Evolutionary conservation across 805 yeast genomes (phyloP).

Genomic region (Candida sphagnicola): DNA sequence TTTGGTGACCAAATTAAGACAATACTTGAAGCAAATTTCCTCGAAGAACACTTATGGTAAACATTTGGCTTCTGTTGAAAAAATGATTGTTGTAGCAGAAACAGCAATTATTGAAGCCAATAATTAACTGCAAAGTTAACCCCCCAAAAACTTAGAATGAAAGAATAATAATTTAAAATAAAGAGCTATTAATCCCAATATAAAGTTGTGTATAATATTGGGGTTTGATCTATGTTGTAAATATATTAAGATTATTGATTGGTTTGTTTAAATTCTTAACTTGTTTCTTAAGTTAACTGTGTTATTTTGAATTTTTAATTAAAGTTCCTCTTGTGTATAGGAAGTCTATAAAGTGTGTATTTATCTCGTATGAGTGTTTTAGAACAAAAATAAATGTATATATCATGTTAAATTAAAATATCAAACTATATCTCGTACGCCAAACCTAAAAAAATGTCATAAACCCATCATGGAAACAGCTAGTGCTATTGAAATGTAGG

Average conservation of each 20-base stretch:
- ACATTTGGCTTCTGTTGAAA: slow-evolving; percentile 80
- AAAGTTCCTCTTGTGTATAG: slow-evolving; percentile 5
- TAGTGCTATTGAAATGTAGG: too few species aligned
- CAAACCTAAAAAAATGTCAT: too few species aligned
- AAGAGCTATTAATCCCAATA: not conserved
- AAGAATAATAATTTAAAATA: too few species aligned
- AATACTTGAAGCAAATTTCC: slow-evolving; percentile 71
- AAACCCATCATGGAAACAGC: too few species aligned
- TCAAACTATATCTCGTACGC: not conserved
- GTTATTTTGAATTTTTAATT: not conserved
- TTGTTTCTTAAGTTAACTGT: not conserved
- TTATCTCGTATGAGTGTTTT: slow-evolving; percentile 2
- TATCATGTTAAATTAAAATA: not conserved
- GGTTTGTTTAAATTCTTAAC: not conserved
- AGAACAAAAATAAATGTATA: slow-evolving; percentile 4
- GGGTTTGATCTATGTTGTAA: not conserved
- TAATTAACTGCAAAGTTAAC: slow-evolving; percentile 8
- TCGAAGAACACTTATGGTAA: slow-evolving; percentile 67
- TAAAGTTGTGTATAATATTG: not conserved
- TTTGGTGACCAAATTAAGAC: slow-evolving; percentile 71
- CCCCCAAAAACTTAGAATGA: too few species aligned
- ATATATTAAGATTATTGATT: not conserved
- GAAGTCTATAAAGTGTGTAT: slow-evolving; percentile 4
- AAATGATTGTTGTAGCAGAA: slow-evolving; percentile 56
- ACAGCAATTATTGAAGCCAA: slow-evolving; percentile 41